Evolutionary conservation across 768 basidiomycete species (phyloP).

Genomic region (Cyclocybe aegerita): DNA sequence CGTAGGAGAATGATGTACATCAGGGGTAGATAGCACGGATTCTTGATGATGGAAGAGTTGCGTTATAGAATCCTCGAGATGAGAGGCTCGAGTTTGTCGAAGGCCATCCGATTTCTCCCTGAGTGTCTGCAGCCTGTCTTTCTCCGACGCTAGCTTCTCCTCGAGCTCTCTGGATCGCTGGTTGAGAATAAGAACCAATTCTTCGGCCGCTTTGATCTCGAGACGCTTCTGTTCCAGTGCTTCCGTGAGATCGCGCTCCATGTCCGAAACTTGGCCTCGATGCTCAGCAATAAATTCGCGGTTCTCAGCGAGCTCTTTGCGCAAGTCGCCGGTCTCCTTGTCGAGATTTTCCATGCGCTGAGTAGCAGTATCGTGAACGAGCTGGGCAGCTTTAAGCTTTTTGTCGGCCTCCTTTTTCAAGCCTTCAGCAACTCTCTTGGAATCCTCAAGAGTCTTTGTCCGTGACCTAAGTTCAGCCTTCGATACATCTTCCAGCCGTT

Average conservation of each 20-base stretch:
- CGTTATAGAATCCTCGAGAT: constrained; percentile 9
- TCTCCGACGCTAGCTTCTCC: constrained; percentile 63
- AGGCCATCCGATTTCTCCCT: constrained; percentile 57
- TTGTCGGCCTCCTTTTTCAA: constrained; percentile 85
- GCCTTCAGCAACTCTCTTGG: constrained; percentile 79
- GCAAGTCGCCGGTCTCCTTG: constrained; percentile 57
- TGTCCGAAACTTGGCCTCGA: constrained; percentile 43
- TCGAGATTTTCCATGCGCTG: constrained; percentile 59
- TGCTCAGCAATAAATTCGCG: constrained; percentile 47
- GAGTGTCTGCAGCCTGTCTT: constrained; percentile 54
- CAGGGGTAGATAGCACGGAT: constrained; percentile 4
- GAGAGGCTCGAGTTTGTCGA: constrained; percentile 40
- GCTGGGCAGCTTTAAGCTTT: constrained; percentile 71
- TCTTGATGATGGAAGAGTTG: constrained; percentile 9
- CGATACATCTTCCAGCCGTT: constrained; percentile 80
- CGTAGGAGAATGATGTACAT: constrained; percentile 1
- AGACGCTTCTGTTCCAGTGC: constrained; percentile 56
- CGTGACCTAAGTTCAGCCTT: constrained; percentile 79
- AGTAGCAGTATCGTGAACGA: constrained; percentile 58
- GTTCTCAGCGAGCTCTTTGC: constrained; percentile 55
- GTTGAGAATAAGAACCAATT: constrained; percentile 60
- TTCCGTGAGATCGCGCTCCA: constrained; percentile 51
- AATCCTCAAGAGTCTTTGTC: constrained; percentile 85
- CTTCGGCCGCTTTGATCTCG: constrained; percentile 68
- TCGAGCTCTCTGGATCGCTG: constrained; percentile 73